Evolutionary conservation across 2,329 filamentous ascomycete genomes (phyloP), one percentile per base, ranked within the genome.

Genomic region (Neobulgaria alba): DNA sequence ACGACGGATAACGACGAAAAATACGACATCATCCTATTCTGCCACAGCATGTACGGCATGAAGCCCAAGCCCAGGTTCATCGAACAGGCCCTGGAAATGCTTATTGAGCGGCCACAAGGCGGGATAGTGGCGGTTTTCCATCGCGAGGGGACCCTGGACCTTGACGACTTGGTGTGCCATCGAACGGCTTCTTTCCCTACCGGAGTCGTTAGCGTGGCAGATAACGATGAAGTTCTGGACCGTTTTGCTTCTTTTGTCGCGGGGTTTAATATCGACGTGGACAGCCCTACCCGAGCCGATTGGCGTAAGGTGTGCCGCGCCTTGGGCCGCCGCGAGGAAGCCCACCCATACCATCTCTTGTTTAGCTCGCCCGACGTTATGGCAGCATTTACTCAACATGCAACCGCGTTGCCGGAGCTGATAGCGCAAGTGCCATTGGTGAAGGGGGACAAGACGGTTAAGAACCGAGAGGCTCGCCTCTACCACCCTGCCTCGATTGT

Each of bases 41-140:
- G 75, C 48, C 75, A 80, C 54, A 78, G 77, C 60, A 69, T 80
- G 68, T 79, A 80, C 48, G 73, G 72, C 44, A 72, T 80, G 68
- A 63, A 62, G 0, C 63, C 64, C 2, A 71, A 73, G 48, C 50
- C 46, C n/a, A 53, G 10, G 2, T 66, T 64, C 43, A 67, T 81
- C 46, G 54, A 68, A 53, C 49, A 45, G 14, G 66, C 71, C 2
- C 53, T 80, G 5, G 49, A 56, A 14, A 63, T 75, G 65, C 69
- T 80, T 21, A 56, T 48, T 45, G 48, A 63, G 40, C 41, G 50
- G 23, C 56, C 61, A 46, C 47, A 58, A 42, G 61, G 51, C n/a
- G 67, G 64, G 39, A 53, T 73, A 18, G 66, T 76, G 1, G 61
- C 69, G 2, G 63, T 78, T 36, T 76, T 79, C 50, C 74, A 80